These are phyloP conservation scores for Pythium aphanidermatum DNA, from an alignment of 352 stramenopile species.

Conservation along the genomic window DNA sequence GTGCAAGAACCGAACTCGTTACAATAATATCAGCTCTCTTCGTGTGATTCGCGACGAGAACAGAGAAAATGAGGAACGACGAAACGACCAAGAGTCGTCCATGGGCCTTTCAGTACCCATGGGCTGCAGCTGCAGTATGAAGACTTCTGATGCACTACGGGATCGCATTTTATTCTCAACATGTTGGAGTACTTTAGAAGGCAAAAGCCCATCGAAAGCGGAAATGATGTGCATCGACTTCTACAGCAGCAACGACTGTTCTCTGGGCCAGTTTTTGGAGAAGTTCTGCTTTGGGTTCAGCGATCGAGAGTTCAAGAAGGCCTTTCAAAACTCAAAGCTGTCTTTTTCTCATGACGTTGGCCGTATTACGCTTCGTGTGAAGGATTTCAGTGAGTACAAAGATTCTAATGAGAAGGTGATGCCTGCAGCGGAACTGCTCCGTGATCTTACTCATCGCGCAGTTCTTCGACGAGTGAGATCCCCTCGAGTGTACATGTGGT, in stretches of 20 bases:
- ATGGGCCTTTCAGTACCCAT: constrained; percentile 11
- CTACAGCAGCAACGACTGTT: constrained; percentile 80
- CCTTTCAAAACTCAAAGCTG: constrained; percentile 72
- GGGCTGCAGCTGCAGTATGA: constrained; percentile 57
- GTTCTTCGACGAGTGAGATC: constrained; percentile 59
- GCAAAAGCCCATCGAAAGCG: constrained; percentile 68
- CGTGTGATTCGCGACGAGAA: constrained; percentile 44
- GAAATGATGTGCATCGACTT: constrained; percentile 89
- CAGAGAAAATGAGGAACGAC: constrained; percentile 12
- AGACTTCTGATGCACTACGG: constrained; percentile 45
- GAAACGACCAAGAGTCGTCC: constrained; percentile 6
- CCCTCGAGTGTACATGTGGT: constrained; percentile 65
- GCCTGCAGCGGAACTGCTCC: constrained; percentile 42
- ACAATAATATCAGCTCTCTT: constrained; percentile 81
- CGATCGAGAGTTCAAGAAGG: constrained; percentile 69
- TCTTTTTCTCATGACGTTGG: constrained; percentile 81
- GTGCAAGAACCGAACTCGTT: constrained; percentile 77
- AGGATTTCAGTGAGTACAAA: constrained; percentile 66
- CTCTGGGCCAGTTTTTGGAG: constrained; percentile 72
- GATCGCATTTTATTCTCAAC: constrained; percentile 79
- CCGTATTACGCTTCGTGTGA: constrained; percentile 64
- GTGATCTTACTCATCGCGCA: constrained; percentile 53
- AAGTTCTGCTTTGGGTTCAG: constrained; percentile 73
- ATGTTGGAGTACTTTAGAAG: constrained; percentile 78
- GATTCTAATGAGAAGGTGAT: constrained; percentile 47